A percentile compares a stretch with the other conserved stretches of the same genome.
Evolutionary conservation across 495 filamentous ascomycete genomes (phyloP).

Genomic region (Penicillium psychrofluorescens): DNA sequence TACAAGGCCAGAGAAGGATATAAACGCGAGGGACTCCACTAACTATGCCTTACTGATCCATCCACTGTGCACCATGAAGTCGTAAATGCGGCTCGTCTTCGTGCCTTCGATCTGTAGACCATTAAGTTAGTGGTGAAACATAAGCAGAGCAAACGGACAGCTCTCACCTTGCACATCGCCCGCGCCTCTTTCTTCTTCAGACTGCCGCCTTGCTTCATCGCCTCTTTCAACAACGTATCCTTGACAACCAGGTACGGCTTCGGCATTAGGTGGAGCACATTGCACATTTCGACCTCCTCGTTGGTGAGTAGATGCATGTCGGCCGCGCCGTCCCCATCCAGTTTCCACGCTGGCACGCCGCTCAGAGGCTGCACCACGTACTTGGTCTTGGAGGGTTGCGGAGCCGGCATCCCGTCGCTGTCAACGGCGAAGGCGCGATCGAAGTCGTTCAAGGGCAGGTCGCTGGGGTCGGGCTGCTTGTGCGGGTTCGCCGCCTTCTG

Average conservation of each 20-base stretch:
- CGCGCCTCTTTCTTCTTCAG: constrained; percentile 88
- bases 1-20: too few species aligned
- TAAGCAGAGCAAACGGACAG: constrained; percentile 1
- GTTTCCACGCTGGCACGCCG: constrained; percentile 56
- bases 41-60: constrained; percentile 73
- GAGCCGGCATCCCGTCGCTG: constrained; percentile 30
- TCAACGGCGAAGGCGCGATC: constrained; percentile 35
- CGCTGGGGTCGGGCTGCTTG: constrained; percentile 23
- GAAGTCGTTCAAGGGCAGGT: constrained; percentile 33
- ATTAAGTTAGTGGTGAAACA: constrained; percentile 3
- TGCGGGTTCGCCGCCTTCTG: constrained; percentile 33
- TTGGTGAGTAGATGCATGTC: constrained; percentile 81
- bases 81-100: constrained; percentile 69
- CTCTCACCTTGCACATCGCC: constrained; percentile 54
- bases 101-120: constrained; percentile 50
- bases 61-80: constrained; percentile 88
- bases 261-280: constrained; percentile 70
- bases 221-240: constrained; percentile 78
- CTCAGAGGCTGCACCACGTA: constrained; percentile 39
- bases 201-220: constrained; percentile 75
- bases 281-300: constrained; percentile 82
- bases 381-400: constrained; percentile 39
- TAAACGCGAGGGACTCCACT: too few species aligned
- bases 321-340: constrained; percentile 66
- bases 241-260: constrained; percentile 95